Base-by-base conservation (phyloP, 176 grass and related monocot species). In the Bromus sterilis region DNA sequence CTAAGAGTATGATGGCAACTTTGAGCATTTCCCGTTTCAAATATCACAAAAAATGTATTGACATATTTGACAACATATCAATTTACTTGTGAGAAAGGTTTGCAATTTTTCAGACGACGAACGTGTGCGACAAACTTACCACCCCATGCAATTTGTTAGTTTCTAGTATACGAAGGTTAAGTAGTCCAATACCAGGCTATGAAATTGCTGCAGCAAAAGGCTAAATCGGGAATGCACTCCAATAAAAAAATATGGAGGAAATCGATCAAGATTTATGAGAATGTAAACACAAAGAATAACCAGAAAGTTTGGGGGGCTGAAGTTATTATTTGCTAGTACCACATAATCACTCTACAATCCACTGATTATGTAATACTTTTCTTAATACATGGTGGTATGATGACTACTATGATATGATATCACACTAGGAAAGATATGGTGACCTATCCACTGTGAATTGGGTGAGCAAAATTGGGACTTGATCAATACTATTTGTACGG, bases 391-490 rank as follows among this genome's bases (percentile, higher is more conserved):
- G n/a, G n/a, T n/a, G n/a, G n/a, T 60, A 35, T 32, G 36, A 58
- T 75, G 60, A 30, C 24, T 24, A 40, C 32, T 53, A 60, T 70
- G 30, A 21, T 18, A 16, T 20, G 41, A 39, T 14, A 78, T 41
- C 36, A 1, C 37, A 51, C 37, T 66, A 2, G 1, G 46, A 75
- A 68, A 66, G 3, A 20, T 23, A 56, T 24, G 59, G 58, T 28
- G 70, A 97, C 92, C 95, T 98, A 34, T 98, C 82, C 90, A 89
- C 84, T 70, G 95, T 83, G 87, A 93, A 93, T 62, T 91, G 77
- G 7, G 92, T 94, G 76, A 94, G 92, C 58, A 87, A 93, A 83
- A 98, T 67, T 78, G 90, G 92, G 78, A 91, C 78, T 66, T 69
- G 75, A 40, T 87, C 20, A 7, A 70, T 82, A 28, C 81, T 81